A percentile compares a stretch with the other conserved stretches of the same genome.
These are phyloP conservation scores for Phytopythium delawarense DNA, from an alignment of 352 stramenopile genomes.

Conservation along the genomic window DNA sequence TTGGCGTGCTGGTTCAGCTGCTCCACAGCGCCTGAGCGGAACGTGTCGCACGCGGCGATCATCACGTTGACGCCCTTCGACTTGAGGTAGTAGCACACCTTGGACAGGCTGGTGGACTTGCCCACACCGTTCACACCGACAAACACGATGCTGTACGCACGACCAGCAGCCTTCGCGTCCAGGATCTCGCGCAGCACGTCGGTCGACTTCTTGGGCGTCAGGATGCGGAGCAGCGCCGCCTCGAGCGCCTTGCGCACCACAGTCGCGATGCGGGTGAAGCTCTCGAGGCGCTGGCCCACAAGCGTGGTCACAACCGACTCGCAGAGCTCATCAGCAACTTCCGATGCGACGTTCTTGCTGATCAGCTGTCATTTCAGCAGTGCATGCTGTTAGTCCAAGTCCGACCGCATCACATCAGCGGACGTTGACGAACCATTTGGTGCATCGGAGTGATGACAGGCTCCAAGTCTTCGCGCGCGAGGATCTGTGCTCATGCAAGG, in stretches of 20 bases:
- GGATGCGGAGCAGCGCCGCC: conserved; percentile 91
- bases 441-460: conserved; percentile 93
- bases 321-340: conserved; percentile 95
- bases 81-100: conserved; percentile 99
- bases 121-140: conserved; percentile 98
- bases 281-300: conserved; percentile 93
- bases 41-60: conserved; percentile 98
- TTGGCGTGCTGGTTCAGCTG: conserved; percentile 97
- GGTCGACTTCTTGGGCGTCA: conserved; percentile 94
- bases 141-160: conserved; percentile 98
- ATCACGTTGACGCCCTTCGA: conserved; percentile 94
- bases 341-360: conserved; percentile 96
- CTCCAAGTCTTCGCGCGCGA: conserved; percentile 92
- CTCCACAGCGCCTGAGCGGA: conserved; percentile 97
- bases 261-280: conserved; percentile 88
- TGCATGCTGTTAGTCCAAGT: not conserved
- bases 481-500: conserved; percentile 42
- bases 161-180: conserved; percentile 75
- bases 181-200: conserved; percentile 95
- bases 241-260: conserved; percentile 95
- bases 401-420: not conserved
- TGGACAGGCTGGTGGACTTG: conserved; percentile 98
- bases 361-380: conserved; percentile 69
- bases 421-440: conserved; percentile 54
- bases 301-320: conserved; percentile 93